Evolutionary conservation across 352 stramenopile genomes (phyloP).

Genomic region (Globisporangium cederbergense): DNA sequence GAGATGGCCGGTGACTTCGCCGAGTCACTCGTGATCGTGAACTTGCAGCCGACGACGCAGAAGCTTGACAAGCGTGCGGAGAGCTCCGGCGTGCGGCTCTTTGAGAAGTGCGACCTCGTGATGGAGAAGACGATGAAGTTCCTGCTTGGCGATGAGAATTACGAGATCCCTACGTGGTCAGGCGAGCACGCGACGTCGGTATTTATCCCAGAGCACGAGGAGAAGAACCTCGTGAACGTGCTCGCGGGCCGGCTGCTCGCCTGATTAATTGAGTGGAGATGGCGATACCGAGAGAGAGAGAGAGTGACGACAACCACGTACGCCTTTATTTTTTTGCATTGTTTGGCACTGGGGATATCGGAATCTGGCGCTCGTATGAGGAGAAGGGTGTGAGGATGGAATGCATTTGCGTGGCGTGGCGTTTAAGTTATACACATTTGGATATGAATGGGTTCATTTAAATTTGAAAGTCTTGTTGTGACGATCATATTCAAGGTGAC

Average conservation of each 20-base stretch:
- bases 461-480: no score
- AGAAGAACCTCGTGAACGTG: slow-evolving; percentile 74
- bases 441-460: background rate
- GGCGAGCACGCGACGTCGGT: slow-evolving; percentile 53
- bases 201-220: slow-evolving; percentile 73
- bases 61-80: slow-evolving; percentile 73
- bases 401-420: background rate
- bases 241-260: slow-evolving; percentile 53
- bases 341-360: background rate
- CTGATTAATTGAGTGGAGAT: slow-evolving; percentile 9
- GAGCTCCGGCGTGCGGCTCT: slow-evolving; percentile 60
- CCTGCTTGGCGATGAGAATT: slow-evolving; percentile 48
- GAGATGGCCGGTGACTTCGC: slow-evolving; percentile 80
- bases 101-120: slow-evolving; percentile 71
- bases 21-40: slow-evolving; percentile 71
- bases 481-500: background rate
- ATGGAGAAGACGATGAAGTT: slow-evolving; percentile 77
- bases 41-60: slow-evolving; percentile 62
- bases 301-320: background rate
- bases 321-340: background rate
- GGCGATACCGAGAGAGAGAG: background rate
- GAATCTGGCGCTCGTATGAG: background rate
- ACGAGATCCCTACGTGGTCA: slow-evolving; percentile 57
- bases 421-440: slow-evolving; percentile 4
- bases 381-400: background rate